Evolutionary conservation across 345 rosid genomes (phyloP).

Genomic region (Eucalyptus sp.): DNA sequence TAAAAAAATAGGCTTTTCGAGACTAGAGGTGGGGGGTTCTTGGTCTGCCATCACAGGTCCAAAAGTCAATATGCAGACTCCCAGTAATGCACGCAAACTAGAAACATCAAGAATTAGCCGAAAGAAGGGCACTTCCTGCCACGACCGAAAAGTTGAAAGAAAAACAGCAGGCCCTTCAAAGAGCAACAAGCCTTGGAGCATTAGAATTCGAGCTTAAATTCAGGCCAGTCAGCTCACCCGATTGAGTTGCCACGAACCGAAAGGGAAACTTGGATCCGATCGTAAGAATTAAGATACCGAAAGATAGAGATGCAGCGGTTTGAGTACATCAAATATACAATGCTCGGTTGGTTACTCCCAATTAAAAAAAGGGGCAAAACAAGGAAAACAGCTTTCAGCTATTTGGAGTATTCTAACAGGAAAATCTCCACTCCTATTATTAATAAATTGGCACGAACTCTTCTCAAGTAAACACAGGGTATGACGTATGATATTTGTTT

Average conservation of each 20-base stretch:
- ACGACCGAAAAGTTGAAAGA: neutral
- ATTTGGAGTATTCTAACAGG: neutral
- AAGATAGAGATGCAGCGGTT: neutral
- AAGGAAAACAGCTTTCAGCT: slow-evolving; percentile 10
- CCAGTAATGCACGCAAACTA: neutral
- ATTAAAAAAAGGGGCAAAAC: neutral
- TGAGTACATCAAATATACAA: slow-evolving; percentile 13
- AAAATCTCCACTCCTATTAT: neutral
- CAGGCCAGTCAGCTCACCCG: neutral
- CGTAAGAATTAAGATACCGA: too few relatives aligned
- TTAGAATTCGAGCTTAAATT: fast-evolving
- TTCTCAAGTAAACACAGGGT: neutral
- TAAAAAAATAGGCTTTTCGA: neutral
- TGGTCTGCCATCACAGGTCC: neutral
- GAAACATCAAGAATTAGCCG: neutral
- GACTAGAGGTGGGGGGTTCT: neutral
- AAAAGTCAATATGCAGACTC: neutral
- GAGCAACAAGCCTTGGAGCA: neutral
- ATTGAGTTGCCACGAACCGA: neutral
- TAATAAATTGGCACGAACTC: too few relatives aligned
- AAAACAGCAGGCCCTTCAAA: neutral
- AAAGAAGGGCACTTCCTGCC: neutral
- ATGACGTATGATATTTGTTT: neutral
- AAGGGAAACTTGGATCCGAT: neutral
- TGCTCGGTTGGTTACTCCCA: slow-evolving; percentile 23